A percentile compares a stretch with the other conserved stretches of the same genome.
Conservation (phyloP, 768 basidiomycete genomes). For the Clathrus columnatus region DNA sequence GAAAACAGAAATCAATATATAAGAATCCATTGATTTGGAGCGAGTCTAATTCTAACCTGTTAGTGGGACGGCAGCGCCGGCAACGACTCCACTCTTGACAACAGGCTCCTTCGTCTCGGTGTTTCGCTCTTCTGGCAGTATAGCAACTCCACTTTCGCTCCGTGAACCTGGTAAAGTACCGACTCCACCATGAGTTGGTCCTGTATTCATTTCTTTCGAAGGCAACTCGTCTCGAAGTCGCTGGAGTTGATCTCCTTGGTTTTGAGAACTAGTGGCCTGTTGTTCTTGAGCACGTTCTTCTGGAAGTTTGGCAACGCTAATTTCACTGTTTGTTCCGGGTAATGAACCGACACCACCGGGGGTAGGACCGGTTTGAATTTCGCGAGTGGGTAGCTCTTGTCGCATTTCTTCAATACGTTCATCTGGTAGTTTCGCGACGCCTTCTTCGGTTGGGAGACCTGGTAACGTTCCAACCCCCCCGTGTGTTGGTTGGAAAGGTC, state of each 20-base stretch:
- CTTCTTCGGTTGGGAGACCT: conserved; percentile 34
- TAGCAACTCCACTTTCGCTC: conserved; percentile 38
- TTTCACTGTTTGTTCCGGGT: conserved; percentile 37
- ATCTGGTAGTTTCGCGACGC: conserved; percentile 41
- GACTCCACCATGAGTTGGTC: neutral
- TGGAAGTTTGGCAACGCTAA: conserved; percentile 39
- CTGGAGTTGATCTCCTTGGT: neutral
- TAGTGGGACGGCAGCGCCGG: neutral
- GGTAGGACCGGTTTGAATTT: neutral
- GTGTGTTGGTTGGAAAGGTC: neutral
- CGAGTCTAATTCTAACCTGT: neutral
- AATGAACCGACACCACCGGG: conserved; percentile 25
- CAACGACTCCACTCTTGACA: too few relatives aligned
- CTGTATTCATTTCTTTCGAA: neutral
- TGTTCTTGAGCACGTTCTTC: conserved; percentile 30
- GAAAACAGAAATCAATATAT: neutral
- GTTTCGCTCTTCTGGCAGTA: conserved; percentile 38
- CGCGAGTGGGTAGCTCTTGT: neutral
- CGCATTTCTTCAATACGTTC: conserved; percentile 23
- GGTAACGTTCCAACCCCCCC: conserved; percentile 44
- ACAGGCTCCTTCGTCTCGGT: neutral
- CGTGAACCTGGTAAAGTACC: conserved; percentile 38
- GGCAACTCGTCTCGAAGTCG: neutral
- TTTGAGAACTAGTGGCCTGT: neutral
- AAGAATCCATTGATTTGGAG: neutral